phyloP scores from a whole-genome alignment of 2,329 filamentous ascomycete genomes.

The Geosmithia flava region DNA sequence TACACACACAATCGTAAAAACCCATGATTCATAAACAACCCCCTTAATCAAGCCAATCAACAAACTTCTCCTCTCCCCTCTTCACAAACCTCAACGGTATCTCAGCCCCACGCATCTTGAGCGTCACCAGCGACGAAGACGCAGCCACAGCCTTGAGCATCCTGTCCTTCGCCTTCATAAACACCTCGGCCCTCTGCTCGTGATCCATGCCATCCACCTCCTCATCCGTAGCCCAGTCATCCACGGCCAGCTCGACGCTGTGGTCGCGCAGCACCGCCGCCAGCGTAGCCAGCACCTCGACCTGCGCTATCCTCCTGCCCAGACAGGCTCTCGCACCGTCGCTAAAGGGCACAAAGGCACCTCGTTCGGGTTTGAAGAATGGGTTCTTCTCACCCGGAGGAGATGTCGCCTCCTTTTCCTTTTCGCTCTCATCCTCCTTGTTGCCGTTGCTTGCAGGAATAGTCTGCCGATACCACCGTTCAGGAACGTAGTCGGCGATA shows the following conservation, averaged over 20 bases:
- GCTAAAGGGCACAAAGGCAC: conserved; percentile 45
- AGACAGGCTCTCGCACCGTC: conserved; percentile 45
- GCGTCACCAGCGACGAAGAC: conserved; percentile 54
- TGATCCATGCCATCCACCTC: conserved; percentile 38
- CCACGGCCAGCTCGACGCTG: conserved; percentile 59
- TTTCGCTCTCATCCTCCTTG: not conserved
- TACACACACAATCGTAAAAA: too few relatives aligned
- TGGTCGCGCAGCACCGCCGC: conserved; percentile 44
- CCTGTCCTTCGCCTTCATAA: conserved; percentile 45
- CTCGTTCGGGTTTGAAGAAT: conserved; percentile 47
- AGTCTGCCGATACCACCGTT: conserved; percentile 51
- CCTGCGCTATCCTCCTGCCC: conserved; percentile 45
- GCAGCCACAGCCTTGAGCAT: conserved; percentile 17
- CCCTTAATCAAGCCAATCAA: conserved; percentile 25
- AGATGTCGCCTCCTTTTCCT: conserved; percentile 15
- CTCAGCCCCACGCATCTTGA: conserved; percentile 52
- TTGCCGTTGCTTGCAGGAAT: too few relatives aligned
- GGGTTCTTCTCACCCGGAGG: too few relatives aligned
- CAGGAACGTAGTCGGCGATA: conserved; percentile 55
- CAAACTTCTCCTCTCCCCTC: conserved; percentile 59
- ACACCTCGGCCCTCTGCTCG: conserved; percentile 36
- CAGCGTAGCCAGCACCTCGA: conserved; percentile 43
- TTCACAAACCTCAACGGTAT: conserved; percentile 58
- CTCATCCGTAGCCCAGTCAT: conserved; percentile 40
- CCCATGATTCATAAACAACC: too few relatives aligned